Percentiles rank a stretch among this genome's conserved stretches.
These are phyloP conservation scores for Hygrocybe punicea DNA, from an alignment of 768 basidiomycete genomes.

Conservation along the genomic window DNA sequence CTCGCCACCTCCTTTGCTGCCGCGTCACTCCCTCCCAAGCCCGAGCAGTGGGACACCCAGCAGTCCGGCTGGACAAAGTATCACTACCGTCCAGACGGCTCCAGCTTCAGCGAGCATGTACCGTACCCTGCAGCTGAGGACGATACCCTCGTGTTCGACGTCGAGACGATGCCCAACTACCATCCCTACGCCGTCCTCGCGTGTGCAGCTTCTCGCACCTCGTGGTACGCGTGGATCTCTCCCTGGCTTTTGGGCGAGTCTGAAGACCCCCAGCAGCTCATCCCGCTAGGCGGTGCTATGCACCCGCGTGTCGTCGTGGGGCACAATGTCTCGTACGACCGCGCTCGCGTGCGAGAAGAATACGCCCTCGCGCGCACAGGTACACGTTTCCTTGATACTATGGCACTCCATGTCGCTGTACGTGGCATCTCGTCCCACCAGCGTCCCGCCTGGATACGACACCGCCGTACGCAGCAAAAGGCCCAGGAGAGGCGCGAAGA, in stretches of 20 bases:
- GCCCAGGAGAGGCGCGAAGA: conserved; percentile 56
- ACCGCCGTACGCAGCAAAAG: conserved; percentile 65
- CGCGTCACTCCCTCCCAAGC: conserved; percentile 11
- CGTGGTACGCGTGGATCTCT: conserved; percentile 96
- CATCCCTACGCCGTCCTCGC: conserved; percentile 86
- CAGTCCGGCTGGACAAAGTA: conserved; percentile 91
- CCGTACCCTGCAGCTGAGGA: conserved; percentile 65
- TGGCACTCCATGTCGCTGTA: conserved; percentile 91
- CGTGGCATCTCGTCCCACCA: conserved; percentile 94
- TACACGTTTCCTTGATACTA: conserved; percentile 88
- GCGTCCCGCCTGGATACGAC: conserved; percentile 87
- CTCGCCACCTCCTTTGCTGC: conserved; percentile 30
- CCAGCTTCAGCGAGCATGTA: conserved; percentile 71
- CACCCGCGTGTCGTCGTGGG: conserved; percentile 73
- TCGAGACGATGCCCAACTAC: conserved; percentile 86
- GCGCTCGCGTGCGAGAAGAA: conserved; percentile 78
- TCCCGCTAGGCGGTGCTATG: conserved; percentile 61
- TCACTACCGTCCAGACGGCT: conserved; percentile 64
- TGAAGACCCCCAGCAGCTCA: conserved; percentile 57
- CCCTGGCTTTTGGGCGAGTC: conserved; percentile 80
- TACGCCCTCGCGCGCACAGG: conserved; percentile 64
- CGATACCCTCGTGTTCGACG: conserved; percentile 82
- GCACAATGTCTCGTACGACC: conserved; percentile 94
- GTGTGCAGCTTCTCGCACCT: conserved; percentile 73
- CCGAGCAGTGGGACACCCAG: conserved; percentile 30